Evolutionary conservation across 495 filamentous ascomycete species (phyloP), one percentile per base, ranked within the genome.

Genomic region (Hyaloscypha variabilis): DNA sequence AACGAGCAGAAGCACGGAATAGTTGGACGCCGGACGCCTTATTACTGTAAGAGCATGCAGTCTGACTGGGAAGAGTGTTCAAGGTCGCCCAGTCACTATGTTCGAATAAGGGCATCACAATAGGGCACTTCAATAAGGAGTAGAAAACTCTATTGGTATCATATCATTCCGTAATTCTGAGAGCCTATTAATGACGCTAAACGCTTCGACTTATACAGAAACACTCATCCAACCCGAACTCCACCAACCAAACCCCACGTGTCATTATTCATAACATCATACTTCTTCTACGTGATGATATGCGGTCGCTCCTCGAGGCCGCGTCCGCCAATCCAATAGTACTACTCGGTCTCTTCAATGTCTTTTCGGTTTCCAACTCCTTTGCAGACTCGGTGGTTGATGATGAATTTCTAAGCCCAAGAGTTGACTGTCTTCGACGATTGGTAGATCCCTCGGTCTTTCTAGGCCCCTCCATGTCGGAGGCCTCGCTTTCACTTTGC

Each of bases 181-280:
- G 21, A 30, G 46, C 29, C 36, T 60, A 59, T 28, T 24, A 64
- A 56, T 54, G 67, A 62, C 63, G 28, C 31, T 59, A 65, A 17
- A 57, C 29, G 46, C 61, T 57, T 39, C 52, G 52, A 63, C 36
- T n/a, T 31, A 63, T 49, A 42, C 59, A 54, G 59, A 62, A 60
- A 31, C 56, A 21, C 26, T 63, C 63, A 66, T 55, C 53, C 57
- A 46, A 59, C n/a, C 54, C 30, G 6, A 29, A 58, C 25, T 58
- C 54, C 29, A 8, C 54, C 8, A 17, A 46, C 13, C 39, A 46
- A 46, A 46, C 8, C 14, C 34, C 26, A 24, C 31, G 1, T 59
- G 25, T 63, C 60, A 59, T 68, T 24, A 57, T 67, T 85, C 81
- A 86, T 75, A 85, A 67, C 84, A 86, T 84, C 81, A 82, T 85